Evolutionary conservation across 306 rosid genomes (phyloP), one percentile per base, ranked within the genome.

Genomic region (Arachis stenosperma): DNA sequence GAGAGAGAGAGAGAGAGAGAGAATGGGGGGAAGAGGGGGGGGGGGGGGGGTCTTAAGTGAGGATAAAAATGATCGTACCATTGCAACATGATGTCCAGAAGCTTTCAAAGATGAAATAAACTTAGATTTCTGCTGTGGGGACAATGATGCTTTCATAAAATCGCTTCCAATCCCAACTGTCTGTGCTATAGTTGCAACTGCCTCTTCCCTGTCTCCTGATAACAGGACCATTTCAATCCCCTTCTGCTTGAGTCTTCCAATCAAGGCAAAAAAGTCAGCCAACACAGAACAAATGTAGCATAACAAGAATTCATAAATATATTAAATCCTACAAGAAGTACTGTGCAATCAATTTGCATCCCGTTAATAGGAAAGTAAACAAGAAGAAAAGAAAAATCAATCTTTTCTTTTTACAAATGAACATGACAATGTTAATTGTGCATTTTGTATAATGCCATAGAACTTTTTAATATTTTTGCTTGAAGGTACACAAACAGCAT

Each of bases 171-270:
- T 91, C 65, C 97, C 99, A 80, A 91, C 90, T 42, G 85, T 78
- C 71, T 91, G 84, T 40, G 97, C 99, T 75, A 94, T 79, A 56
- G 81, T 88, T 88, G 97, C 97, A 70, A 91, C 97, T 88, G 96
- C 99, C 37, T 91, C 97, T 86, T 94, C 96, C 96, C 99, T 94
- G 83, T 94, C 99, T 78, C 97, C 99, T 10, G 99, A 94, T 81
- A 94, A 75, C 70, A 94, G 91, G 75, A 87, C 88, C 42, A 86
- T 84, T 84, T 43, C 85, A 89, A 94, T 91, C 73, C 97, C 97
- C 87, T 89, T 91, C 81, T 86, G 88, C 86, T 84, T 94, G 73
- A 94, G 97, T 77, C 99, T 94, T 76, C 77, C 71, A 77, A 77
- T 68, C 54, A 17, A 75, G 76, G 69, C 60, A 81, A 76, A 62